These are phyloP conservation scores for Rubia peregrina DNA, from an alignment of 305 asterid species.

Conservation along the genomic window DNA sequence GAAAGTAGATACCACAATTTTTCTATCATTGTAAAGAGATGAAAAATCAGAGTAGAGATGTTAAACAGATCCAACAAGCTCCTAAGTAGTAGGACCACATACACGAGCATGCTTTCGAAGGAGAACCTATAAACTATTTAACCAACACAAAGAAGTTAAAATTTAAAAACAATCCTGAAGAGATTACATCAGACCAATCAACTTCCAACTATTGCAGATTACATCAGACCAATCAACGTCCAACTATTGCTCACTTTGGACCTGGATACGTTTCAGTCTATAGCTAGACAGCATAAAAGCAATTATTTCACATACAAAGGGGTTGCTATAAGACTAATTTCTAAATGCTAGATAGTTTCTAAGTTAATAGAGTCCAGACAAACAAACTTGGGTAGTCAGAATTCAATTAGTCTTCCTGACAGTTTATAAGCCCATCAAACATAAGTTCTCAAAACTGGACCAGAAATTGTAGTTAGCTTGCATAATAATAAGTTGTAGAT, in stretches of 20 bases:
- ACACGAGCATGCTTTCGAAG: not conserved
- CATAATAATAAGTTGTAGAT: not conserved
- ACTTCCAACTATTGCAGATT: too few relatives aligned
- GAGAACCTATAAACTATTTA: not conserved
- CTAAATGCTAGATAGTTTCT: not conserved
- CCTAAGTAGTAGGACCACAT: not conserved
- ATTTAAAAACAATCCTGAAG: not conserved
- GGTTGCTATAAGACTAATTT: not conserved
- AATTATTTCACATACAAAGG: not conserved
- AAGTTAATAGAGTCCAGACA: not conserved
- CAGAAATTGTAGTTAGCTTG: not conserved
- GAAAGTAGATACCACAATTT: not conserved
- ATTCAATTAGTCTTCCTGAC: not conserved
- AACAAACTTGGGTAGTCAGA: not conserved
- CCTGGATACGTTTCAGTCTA: not conserved
- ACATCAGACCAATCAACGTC: too few relatives aligned
- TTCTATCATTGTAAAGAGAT: not conserved
- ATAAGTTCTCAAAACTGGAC: not conserved
- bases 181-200: not conserved
- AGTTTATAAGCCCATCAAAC: not conserved
- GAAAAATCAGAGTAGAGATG: not conserved
- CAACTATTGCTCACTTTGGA: not conserved
- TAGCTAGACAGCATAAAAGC: not conserved
- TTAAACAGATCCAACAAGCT: too few relatives aligned
- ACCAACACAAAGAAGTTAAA: not conserved